phyloP scores from a whole-genome alignment of 306 rosid species.

The Coriaria nepalensis region DNA sequence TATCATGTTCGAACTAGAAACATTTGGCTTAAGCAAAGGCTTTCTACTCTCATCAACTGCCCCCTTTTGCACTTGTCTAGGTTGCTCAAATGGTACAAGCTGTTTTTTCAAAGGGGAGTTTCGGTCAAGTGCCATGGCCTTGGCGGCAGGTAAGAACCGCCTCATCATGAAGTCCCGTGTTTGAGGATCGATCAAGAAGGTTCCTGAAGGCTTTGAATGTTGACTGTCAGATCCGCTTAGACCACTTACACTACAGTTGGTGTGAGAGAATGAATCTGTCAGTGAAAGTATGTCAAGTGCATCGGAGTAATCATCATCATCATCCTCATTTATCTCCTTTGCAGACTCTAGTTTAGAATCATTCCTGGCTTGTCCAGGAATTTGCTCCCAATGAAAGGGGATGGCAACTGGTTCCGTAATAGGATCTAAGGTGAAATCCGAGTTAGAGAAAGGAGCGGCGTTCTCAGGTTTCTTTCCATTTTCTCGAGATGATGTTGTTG shows the following conservation, averaged over 20 bases:
- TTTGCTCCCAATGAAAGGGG: constrained; percentile 88
- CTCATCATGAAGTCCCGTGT: constrained; percentile 83
- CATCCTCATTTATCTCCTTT: constrained; percentile 22
- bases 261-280: constrained; percentile 49
- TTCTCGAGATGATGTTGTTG: constrained; percentile 27
- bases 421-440: constrained; percentile 37
- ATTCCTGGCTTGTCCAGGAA: constrained; percentile 66
- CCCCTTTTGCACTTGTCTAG: constrained; percentile 36
- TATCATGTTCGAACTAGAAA: constrained; percentile 22
- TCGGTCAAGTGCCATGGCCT: constrained; percentile 73
- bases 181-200: constrained; percentile 50
- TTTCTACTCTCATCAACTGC: constrained; percentile 27
- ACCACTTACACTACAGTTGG: constrained; percentile 62
- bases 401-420: constrained; percentile 71
- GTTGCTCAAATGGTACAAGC: constrained; percentile 34
- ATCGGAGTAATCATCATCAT: constrained; percentile 49
- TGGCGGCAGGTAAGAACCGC: constrained; percentile 93
- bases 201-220: constrained; percentile 30
- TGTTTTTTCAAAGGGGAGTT: constrained; percentile 55
- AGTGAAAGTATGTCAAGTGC: constrained; percentile 48
- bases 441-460: constrained; percentile 25
- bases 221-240: constrained; percentile 42
- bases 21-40: constrained; percentile 18
- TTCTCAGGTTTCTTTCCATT: constrained; percentile 31
- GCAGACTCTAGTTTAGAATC: constrained; percentile 20